Base-by-base conservation (phyloP, 768 basidiomycete genomes). In the Tylopilus subfusipes region DNA sequence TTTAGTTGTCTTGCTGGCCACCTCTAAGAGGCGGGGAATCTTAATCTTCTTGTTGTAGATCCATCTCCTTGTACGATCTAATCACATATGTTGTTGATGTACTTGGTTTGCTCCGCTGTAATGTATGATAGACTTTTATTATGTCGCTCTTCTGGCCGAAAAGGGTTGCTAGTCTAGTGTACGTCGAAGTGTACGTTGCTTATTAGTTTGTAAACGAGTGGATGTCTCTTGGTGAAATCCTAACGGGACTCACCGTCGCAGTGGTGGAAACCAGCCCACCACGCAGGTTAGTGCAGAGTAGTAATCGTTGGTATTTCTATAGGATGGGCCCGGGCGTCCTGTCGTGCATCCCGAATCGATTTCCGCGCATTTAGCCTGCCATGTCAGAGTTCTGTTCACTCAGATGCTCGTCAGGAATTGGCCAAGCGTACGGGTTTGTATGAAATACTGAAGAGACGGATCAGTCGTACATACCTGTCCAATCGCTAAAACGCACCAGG, bases 311-410 rank as follows among this genome's bases (percentile, higher is more conserved):
- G 51, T 22, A 58, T 14, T 27, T 62, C 53, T 16, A 56, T 24
- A 6, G 51, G 21, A 30, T 18, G 29, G 3, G 2, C 14, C n/a
- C 9, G 3, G 29, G 39, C 24, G 18, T 46, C 10, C 25, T 31
- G 43, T 31, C 44, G 53, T 42, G 54, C 53, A 30, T 64, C 61
- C 5, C 61, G 54, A 45, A 60, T 63, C 22, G 31, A 18, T 38
- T 62, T 48, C 38, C 48, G 42, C 2, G 56, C 42, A 7, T 58
- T 53, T 19, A 62, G 30, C 39, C 60, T 61, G 29, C n/a, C 34
- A 31, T 30, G 11, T 29, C 25, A 34, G n/a, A 18, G 19, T 43
- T 31, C 3, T 8, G 16, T 34, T 29, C 27, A 33, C 5, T 38
- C 27, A 5, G 18, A 14, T 16, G 18, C 30, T 11, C 9, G 47